Evolutionary conservation across 2,329 filamentous ascomycete species (phyloP).

Genomic region (Colletotrichum chlorophyti): DNA sequence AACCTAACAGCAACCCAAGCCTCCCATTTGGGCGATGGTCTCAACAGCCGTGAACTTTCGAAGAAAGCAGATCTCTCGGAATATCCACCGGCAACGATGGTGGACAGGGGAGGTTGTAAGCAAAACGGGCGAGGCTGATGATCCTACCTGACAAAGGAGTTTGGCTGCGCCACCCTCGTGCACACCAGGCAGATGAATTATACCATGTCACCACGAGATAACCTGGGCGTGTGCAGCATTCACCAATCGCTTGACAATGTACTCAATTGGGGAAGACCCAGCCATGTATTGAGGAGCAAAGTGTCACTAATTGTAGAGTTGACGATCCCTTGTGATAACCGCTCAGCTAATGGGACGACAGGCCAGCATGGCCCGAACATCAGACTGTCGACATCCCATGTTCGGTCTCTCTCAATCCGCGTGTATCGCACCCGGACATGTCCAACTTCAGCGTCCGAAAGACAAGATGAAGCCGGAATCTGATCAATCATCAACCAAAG

Average conservation of each 20-base stretch:
- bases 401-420: neutral
- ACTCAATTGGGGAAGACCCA: neutral
- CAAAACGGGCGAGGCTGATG: neutral
- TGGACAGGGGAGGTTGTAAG: neutral
- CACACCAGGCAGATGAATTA: slow-evolving; percentile 8
- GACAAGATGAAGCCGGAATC: neutral
- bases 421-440: neutral
- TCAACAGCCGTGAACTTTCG: neutral
- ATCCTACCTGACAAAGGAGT: neutral
- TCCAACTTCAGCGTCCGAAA: slow-evolving; percentile 14
- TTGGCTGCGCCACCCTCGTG: slow-evolving; percentile 5
- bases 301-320: neutral
- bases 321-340: neutral
- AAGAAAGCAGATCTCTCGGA: neutral
- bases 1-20: neutral
- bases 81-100: neutral
- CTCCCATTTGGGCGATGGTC: neutral
- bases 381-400: neutral
- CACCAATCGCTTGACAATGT: neutral
- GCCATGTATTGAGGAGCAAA: neutral
- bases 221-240: neutral
- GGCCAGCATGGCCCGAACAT: neutral
- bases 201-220: neutral
- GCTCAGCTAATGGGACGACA: neutral
- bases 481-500: neutral